Percentiles rank a stretch among this genome's conserved stretches.
Conservation (phyloP, 129 eudicot genomes). For the Flaveria sonorensis region DNA sequence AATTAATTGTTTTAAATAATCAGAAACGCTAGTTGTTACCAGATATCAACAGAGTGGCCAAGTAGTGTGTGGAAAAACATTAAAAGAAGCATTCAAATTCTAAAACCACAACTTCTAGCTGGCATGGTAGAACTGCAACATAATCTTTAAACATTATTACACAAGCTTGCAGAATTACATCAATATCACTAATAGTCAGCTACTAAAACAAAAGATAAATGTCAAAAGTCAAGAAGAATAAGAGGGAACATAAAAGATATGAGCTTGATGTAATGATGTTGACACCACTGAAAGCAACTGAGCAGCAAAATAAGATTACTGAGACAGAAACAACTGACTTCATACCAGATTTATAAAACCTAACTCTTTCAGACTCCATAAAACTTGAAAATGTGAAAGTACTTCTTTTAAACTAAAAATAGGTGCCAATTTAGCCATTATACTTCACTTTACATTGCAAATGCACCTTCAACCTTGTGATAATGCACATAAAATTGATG, state of each 20-base stretch:
- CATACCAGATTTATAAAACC: constrained; percentile 1
- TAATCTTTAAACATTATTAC: not conserved
- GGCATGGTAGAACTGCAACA: not conserved
- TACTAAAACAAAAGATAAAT: not conserved
- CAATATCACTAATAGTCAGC: not conserved
- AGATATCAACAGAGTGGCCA: not conserved
- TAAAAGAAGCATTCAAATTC: no score
- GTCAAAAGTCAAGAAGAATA: not conserved
- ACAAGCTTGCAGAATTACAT: not conserved
- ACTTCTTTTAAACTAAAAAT: not conserved
- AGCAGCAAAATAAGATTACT: not conserved
- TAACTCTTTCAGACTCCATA: not conserved
- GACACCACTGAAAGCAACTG: not conserved
- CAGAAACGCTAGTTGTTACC: not conserved
- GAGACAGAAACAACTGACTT: not conserved
- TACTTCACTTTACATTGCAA: not conserved
- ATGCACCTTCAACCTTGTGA: not conserved
- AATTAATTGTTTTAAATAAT: not conserved
- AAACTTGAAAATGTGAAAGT: not conserved
- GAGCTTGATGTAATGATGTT: not conserved
- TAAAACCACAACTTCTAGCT: not conserved
- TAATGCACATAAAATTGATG: not conserved
- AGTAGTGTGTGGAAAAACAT: not conserved
- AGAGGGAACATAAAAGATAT: not conserved
- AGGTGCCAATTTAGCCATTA: not conserved